Percentiles rank a stretch among this genome's conserved stretches.
These are phyloP conservation scores for Ustilago trichophora DNA, from an alignment of 1,284 basidiomycete genomes.

Conservation along the genomic window DNA sequence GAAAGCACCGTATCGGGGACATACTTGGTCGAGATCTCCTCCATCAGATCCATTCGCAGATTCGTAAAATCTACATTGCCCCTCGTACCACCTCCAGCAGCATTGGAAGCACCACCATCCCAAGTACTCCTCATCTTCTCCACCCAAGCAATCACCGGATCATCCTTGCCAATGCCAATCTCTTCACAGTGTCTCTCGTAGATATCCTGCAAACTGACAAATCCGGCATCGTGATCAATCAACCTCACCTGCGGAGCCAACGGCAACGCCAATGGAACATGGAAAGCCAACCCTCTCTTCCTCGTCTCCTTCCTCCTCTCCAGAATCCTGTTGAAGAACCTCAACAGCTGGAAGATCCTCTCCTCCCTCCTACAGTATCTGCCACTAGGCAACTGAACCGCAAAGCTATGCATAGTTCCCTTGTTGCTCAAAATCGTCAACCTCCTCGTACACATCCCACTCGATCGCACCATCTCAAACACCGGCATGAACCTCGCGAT, in stretches of 20 bases:
- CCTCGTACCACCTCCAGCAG: too few species aligned
- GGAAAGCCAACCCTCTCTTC: conserved; percentile 89
- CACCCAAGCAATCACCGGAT: conserved; percentile 71
- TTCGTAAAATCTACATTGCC: conserved; percentile 73
- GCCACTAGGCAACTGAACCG: conserved; percentile 87
- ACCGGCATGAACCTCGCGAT: conserved; percentile 90
- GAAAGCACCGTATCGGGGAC: conserved; percentile 88
- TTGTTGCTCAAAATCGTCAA: conserved; percentile 93
- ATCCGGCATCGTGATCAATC: conserved; percentile 89
- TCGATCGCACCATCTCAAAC: conserved; percentile 84
- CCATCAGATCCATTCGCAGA: conserved; percentile 86
- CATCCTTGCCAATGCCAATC: conserved; percentile 82
- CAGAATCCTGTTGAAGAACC: conserved; percentile 81
- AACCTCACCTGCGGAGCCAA: conserved; percentile 85
- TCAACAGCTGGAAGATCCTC: conserved; percentile 87
- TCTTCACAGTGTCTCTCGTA: conserved; percentile 88
- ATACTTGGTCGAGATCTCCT: conserved; percentile 88
- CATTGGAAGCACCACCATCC: too few species aligned
- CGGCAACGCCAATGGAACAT: conserved; percentile 86
- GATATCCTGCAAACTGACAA: conserved; percentile 90
- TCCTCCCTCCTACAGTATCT: conserved; percentile 92
- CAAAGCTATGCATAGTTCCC: conserved; percentile 86
- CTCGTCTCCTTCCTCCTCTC: conserved; percentile 84
- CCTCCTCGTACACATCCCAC: conserved; percentile 87
- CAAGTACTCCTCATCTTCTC: conserved; percentile 64